Evolutionary conservation across 371 early-diverging fungal genomes (phyloP).

Genomic region (Syncephalis fuscata): DNA sequence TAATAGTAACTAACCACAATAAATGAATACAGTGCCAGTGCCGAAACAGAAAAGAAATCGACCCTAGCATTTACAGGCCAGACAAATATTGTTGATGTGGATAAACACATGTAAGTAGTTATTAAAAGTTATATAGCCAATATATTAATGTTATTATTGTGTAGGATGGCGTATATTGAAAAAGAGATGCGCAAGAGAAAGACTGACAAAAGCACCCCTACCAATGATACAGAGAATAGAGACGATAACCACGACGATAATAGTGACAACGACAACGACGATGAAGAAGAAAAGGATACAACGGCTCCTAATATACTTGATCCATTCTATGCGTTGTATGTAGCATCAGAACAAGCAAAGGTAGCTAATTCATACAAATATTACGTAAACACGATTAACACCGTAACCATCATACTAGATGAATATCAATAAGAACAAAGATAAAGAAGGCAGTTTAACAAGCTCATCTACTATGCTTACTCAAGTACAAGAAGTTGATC

Average conservation of each 20-base stretch:
- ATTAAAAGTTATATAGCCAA: neutral
- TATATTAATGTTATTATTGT: neutral
- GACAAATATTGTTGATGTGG: conserved; percentile 67
- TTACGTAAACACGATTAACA: neutral
- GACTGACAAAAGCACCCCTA: conserved; percentile 1
- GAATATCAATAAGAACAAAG: conserved; percentile 26
- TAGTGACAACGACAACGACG: conserved; percentile 15
- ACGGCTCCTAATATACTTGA: conserved; percentile 10
- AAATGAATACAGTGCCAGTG: no score
- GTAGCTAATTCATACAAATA: conserved; percentile 16
- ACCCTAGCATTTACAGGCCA: conserved; percentile 48
- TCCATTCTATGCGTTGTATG: conserved; percentile 42
- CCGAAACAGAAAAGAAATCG: no score
- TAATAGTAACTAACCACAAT: no score
- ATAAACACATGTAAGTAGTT: conserved; percentile 54
- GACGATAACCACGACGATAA: conserved; percentile 13
- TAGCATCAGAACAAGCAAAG: conserved; percentile 52
- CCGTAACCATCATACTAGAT: conserved; percentile 5
- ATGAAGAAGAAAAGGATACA: conserved; percentile 11
- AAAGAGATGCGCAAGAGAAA: conserved; percentile 42
- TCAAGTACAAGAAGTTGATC: conserved; percentile 84
- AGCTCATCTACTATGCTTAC: conserved; percentile 80
- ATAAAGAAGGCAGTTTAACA: conserved; percentile 73
- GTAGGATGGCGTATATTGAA: conserved; percentile 73
- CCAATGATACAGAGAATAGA: conserved; percentile 4